Conservation (phyloP, 176 grass and related monocot genomes). For the Musa acuminata region DNA sequence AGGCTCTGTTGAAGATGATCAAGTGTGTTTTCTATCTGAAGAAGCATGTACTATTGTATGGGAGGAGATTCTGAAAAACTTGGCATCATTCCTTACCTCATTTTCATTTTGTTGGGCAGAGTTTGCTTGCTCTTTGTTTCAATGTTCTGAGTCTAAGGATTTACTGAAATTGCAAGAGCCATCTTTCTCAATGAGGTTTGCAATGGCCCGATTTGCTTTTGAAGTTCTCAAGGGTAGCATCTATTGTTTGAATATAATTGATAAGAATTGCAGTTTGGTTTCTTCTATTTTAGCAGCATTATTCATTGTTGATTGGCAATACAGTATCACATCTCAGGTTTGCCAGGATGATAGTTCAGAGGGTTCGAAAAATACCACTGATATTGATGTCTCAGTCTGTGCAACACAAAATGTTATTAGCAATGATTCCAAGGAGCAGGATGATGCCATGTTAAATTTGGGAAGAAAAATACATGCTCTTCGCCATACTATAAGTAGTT, state of each 20-base stretch:
- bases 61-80: conserved; percentile 40
- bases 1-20: conserved; percentile 59
- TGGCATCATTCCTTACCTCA: conserved; percentile 35
- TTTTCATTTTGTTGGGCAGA: conserved; percentile 61
- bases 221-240: conserved; percentile 67
- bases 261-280: conserved; percentile 42
- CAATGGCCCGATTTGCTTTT: conserved; percentile 49
- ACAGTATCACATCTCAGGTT: conserved; percentile 38
- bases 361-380: conserved; percentile 14
- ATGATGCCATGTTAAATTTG: conserved; percentile 16
- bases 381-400: conserved; percentile 9
- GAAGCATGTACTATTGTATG: conserved; percentile 35
- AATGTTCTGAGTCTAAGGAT: conserved; percentile 23
- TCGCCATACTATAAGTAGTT: conserved; percentile 36
- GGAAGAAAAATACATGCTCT: conserved; percentile 50
- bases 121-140: conserved; percentile 35
- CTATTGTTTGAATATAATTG: conserved; percentile 35
- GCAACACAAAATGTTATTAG: conserved; percentile 5
- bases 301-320: conserved; percentile 78
- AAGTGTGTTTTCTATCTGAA: conserved; percentile 64
- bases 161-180: conserved; percentile 29
- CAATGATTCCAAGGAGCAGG: conserved; percentile 12
- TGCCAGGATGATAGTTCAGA: conserved; percentile 29
- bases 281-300: conserved; percentile 60
- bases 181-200: conserved; percentile 27